These are phyloP conservation scores for Silene noctiflora DNA, from an alignment of 179 eudicot species.

Conservation along the genomic window DNA sequence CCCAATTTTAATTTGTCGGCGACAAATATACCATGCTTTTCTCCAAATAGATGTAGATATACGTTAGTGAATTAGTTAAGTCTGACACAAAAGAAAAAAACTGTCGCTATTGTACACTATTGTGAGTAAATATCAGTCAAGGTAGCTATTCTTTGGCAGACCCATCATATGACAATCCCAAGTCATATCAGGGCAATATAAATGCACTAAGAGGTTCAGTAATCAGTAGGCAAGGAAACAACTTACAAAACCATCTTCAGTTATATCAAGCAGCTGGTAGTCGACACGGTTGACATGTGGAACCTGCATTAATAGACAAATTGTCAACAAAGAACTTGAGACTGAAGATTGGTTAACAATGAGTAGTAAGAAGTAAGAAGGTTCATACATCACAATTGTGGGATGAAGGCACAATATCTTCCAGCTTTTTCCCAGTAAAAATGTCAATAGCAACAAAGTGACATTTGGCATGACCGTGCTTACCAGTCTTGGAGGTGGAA, in stretches of 20 bases:
- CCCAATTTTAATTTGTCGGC: too few relatives aligned
- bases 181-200: neutral
- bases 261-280: conserved; percentile 51
- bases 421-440: conserved; percentile 48
- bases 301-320: conserved; percentile 27
- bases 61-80: too few relatives aligned
- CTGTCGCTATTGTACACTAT: neutral
- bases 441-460: conserved; percentile 62
- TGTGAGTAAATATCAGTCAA: too few relatives aligned
- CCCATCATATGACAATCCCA: too few relatives aligned
- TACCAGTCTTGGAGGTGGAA: conserved; percentile 61
- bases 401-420: conserved; percentile 59
- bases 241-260: conserved; percentile 58
- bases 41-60: too few relatives aligned
- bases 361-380: neutral
- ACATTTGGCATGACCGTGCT: conserved; percentile 60
- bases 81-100: too few relatives aligned
- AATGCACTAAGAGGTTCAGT: neutral
- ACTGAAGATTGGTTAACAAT: neutral
- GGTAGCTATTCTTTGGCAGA: too few relatives aligned
- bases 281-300: conserved; percentile 54
- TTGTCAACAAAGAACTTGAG: neutral
- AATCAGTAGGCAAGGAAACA: neutral
- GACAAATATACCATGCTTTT: too few relatives aligned
- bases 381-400: conserved; percentile 49